Percentiles rank a stretch among this genome's conserved stretches.
These are phyloP conservation scores for Ogataea kodamae DNA, from an alignment of 805 yeast genomes.

Conservation along the genomic window DNA sequence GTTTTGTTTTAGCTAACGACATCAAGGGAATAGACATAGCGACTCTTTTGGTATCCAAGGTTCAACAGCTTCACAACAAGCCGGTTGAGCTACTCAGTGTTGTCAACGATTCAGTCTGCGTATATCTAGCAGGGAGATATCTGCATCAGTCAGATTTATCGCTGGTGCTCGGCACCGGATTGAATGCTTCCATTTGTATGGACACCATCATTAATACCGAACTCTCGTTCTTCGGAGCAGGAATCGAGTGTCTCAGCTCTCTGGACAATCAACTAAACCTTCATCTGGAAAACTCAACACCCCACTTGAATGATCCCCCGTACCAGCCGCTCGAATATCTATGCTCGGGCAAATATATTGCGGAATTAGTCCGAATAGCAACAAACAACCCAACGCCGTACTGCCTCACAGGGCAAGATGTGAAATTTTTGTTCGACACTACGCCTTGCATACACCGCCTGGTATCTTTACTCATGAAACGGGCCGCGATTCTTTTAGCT, in stretches of 20 bases:
- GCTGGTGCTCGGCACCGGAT: conserved; percentile 67
- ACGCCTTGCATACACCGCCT: conserved; percentile 13
- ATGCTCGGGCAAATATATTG: conserved; percentile 54
- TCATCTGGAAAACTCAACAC: background rate
- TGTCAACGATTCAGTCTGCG: conserved; percentile 64
- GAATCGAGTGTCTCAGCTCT: conserved; percentile 39
- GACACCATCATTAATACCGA: conserved; percentile 45
- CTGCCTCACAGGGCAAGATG: conserved; percentile 35
- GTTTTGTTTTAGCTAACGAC: conserved; percentile 46
- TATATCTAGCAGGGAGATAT: conserved; percentile 49
- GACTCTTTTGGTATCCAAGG: conserved; percentile 35
- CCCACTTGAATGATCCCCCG: conserved; percentile 6
- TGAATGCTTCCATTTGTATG: conserved; percentile 48
- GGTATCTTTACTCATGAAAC: conserved; percentile 37
- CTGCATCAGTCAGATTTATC: conserved; percentile 42
- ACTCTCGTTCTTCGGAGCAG: conserved; percentile 50
- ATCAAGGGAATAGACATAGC: conserved; percentile 41
- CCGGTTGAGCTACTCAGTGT: conserved; percentile 41
- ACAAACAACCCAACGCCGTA: conserved; percentile 31
- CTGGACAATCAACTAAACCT: conserved; percentile 34
- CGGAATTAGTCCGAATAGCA: conserved; percentile 48
- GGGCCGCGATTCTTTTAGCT: conserved; percentile 45
- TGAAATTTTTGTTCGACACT: conserved; percentile 38
- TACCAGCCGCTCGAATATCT: conserved; percentile 57
- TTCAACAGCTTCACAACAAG: conserved; percentile 28